phyloP scores from a whole-genome alignment of 805 yeast genomes.

The Ogataea zsoltii region DNA sequence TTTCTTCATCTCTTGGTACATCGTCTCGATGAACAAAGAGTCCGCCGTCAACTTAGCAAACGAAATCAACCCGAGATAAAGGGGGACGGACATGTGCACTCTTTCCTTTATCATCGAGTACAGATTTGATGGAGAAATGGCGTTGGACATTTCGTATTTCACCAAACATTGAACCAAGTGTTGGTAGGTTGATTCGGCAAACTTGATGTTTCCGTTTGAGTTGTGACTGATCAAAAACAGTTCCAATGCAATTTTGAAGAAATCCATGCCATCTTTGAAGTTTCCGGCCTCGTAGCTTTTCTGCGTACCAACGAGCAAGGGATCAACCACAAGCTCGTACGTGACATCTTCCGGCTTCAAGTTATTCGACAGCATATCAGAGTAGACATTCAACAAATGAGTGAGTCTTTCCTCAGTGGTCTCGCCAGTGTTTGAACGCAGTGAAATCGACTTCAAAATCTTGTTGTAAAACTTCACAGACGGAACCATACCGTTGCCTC shows the following conservation, averaged over 20 bases:
- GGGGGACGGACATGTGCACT: constrained; percentile 18
- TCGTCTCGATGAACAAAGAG: constrained; percentile 36
- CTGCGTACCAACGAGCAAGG: constrained; percentile 52
- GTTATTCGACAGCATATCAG: constrained; percentile 56
- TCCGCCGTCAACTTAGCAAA: constrained; percentile 42
- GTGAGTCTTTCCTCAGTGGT: constrained; percentile 63
- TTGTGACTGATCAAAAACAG: constrained; percentile 37
- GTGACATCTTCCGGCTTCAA: constrained; percentile 58
- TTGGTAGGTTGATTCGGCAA: constrained; percentile 22
- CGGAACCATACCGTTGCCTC: constrained; percentile 44
- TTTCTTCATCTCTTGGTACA: constrained; percentile 37
- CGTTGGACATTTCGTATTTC: constrained; percentile 23
- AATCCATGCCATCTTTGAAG: constrained; percentile 44
- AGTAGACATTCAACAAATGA: constrained; percentile 63
- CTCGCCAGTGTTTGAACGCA: constrained; percentile 51
- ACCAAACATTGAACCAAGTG: constrained; percentile 29
- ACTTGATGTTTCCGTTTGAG: constrained; percentile 16
- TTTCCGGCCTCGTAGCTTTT: constrained; percentile 39
- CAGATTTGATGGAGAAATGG: constrained; percentile 19
- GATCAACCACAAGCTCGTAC: constrained; percentile 51
- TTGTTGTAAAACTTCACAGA: constrained; percentile 52
- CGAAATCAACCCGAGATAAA: constrained; percentile 42
- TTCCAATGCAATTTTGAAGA: constrained; percentile 51
- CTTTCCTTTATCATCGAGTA: constrained; percentile 18
- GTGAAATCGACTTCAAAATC: constrained; percentile 54